A percentile compares a stretch with the other conserved stretches of the same genome.
These are phyloP conservation scores for Leccinum subtestaceum DNA, from an alignment of 768 basidiomycete species.

Conservation along the genomic window DNA sequence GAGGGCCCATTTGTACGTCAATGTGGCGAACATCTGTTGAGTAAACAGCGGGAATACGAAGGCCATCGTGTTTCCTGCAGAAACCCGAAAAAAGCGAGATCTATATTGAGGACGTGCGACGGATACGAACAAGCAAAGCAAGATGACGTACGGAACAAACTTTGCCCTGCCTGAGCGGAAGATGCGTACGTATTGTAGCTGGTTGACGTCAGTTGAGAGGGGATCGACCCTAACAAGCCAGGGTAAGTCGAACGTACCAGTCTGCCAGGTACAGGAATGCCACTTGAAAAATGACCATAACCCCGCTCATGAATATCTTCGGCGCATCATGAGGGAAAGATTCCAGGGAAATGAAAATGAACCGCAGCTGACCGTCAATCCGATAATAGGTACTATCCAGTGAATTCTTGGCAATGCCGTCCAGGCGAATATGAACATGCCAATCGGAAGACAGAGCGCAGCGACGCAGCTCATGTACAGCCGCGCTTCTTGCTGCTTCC, in stretches of 20 bases:
- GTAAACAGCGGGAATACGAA: conserved; percentile 51
- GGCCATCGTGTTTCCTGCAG: conserved; percentile 38
- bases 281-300: conserved; percentile 44
- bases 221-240: not conserved
- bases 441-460: conserved; percentile 50
- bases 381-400: conserved; percentile 50
- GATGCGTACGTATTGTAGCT: conserved; percentile 49
- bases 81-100: not conserved
- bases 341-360: not conserved
- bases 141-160: conserved; percentile 38
- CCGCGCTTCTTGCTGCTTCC: conserved; percentile 52
- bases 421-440: conserved; percentile 73
- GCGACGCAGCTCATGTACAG: conserved; percentile 54
- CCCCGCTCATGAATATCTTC: conserved; percentile 39
- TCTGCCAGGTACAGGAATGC: conserved; percentile 51
- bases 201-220: not conserved
- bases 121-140: not conserved
- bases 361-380: conserved; percentile 20
- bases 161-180: conserved; percentile 53
- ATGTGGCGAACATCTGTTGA: conserved; percentile 41
- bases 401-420: conserved; percentile 52
- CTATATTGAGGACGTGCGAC: not conserved
- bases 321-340: not conserved
- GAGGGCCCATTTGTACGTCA: conserved; percentile 39
- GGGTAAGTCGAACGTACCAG: conserved; percentile 35